Conservation (phyloP, 768 basidiomycete species). For the Tylopilus subfusipes region DNA sequence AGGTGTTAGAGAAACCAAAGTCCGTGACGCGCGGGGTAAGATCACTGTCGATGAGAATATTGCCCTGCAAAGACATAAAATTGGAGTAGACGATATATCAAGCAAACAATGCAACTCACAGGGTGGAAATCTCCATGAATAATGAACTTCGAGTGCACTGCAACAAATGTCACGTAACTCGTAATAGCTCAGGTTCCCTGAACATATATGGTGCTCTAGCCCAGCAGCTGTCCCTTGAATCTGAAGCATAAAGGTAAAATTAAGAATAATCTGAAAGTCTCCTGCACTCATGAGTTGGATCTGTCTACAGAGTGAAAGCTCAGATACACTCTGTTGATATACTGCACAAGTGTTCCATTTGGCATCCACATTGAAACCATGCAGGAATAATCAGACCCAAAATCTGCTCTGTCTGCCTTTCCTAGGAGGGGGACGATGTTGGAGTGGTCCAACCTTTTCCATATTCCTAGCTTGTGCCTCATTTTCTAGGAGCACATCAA, state of each 20-base stretch:
- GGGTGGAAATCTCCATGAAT: constrained; percentile 11
- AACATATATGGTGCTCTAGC: not conserved
- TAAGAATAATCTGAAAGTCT: not conserved
- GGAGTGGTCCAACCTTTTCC: constrained; percentile 2
- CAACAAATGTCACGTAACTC: not conserved
- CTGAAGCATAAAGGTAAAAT: no score
- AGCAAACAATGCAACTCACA: not conserved
- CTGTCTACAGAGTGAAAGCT: not conserved
- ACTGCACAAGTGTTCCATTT: not conserved
- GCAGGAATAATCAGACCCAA: constrained; percentile 4
- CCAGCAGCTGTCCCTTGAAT: not conserved
- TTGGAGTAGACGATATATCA: no score
- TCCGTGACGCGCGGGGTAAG: constrained; percentile 2
- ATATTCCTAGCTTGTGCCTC: constrained; percentile 3
- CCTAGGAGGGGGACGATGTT: constrained; percentile 12
- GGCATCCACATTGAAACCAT: constrained; percentile 10
- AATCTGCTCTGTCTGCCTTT: not conserved
- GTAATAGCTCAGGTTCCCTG: not conserved
- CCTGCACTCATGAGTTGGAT: not conserved
- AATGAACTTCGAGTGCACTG: not conserved
- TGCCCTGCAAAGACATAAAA: not conserved
- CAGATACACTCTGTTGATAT: not conserved
- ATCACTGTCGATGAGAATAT: constrained; percentile 1
- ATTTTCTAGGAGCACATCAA: not conserved
- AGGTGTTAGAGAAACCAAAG: constrained; percentile 1